Percentiles rank a stretch among this genome's conserved stretches.
Conservation (phyloP, 371 early-diverging fungal genomes). For the Mortierella sp. region DNA sequence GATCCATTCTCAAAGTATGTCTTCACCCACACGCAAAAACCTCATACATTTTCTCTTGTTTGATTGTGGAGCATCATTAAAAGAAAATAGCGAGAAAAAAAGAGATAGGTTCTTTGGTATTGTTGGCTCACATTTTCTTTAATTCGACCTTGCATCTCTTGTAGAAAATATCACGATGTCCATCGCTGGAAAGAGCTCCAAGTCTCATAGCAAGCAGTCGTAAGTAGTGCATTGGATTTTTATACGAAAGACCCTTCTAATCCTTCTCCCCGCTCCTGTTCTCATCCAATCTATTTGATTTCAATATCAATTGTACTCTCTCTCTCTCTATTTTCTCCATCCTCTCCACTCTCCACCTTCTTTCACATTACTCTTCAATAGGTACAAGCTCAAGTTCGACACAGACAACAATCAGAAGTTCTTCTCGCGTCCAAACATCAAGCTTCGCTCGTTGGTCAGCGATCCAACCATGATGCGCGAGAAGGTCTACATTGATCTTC, state of each 20-base stretch:
- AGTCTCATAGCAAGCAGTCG: constrained; percentile 62
- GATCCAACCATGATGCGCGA: constrained; percentile 64
- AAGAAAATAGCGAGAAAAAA: constrained; percentile 32
- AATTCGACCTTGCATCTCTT: too few relatives aligned
- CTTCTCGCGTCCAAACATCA: constrained; percentile 60
- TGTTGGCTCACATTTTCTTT: constrained; percentile 28
- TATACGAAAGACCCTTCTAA: too few relatives aligned
- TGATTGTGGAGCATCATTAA: constrained; percentile 12
- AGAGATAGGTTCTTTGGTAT: constrained; percentile 54
- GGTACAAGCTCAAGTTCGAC: constrained; percentile 57
- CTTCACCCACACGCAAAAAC: too few relatives aligned
- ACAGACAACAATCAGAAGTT: constrained; percentile 51
- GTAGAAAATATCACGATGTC: constrained; percentile 54
- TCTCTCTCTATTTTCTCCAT: too few relatives aligned
- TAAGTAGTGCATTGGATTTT: background rate
- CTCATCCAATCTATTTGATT: too few relatives aligned
- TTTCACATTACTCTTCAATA: too few relatives aligned
- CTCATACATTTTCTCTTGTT: too few relatives aligned
- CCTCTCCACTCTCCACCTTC: too few relatives aligned
- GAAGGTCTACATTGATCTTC: constrained; percentile 60
- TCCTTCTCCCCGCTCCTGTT: too few relatives aligned
- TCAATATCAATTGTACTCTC: too few relatives aligned
- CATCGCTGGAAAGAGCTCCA: constrained; percentile 64
- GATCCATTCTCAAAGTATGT: constrained; percentile 37
- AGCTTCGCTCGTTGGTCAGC: constrained; percentile 59